Base-by-base conservation (phyloP, 2,329 filamentous ascomycete genomes). In the Talaromyces sp. region DNA sequence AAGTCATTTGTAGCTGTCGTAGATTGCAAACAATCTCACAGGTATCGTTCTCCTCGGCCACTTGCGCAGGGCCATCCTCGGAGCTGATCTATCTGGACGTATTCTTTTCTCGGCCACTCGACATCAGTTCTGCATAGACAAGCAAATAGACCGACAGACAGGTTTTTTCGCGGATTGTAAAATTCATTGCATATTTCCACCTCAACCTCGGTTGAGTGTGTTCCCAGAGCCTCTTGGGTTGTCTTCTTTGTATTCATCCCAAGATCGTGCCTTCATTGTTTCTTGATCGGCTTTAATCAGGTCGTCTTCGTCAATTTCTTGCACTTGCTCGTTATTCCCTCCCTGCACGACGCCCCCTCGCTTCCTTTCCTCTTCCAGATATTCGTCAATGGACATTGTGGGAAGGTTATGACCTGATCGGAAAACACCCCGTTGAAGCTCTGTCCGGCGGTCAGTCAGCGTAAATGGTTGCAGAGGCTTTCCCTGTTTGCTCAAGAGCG, bases 341-440 rank as follows among this genome's bases (percentile, higher is more conserved):
- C 93, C 95, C 72, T 97, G 90, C 60, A 98, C 91, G 62, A 99
- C 93, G 23, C 91, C 91, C 16, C 95, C 95, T 65, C 90, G 82
- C 67, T 85, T 84, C 71, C 85, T 85, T 79, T 98, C 95, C 76
- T 98, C 94, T 58, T 96, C 95, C 16, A 99, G 81, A 72, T 98
- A 99, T 78, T 99, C 95, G 68, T 99, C 95, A 64, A 99, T 97
- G 1, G 87, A 91, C 95, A 99, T 98, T 3, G 95, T 98, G 0
- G 95, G 95, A 62, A 99, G 79, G 76, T 91, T 97, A 74, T 99
- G 95, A 7, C 95, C 92, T 0, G 92, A 87, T 60, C 91, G 85
- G 76, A 99, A 99, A 0, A 99, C 94, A 2, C 89, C 89, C 62
- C 88, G 83, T 63, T 88, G 85, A 63, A 96, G 76, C 64, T 92